Evolutionary conservation across 164 flowering plant genomes (phyloP), one percentile per base, ranked within the genome.

Genomic region (Tetracentron sinense): DNA sequence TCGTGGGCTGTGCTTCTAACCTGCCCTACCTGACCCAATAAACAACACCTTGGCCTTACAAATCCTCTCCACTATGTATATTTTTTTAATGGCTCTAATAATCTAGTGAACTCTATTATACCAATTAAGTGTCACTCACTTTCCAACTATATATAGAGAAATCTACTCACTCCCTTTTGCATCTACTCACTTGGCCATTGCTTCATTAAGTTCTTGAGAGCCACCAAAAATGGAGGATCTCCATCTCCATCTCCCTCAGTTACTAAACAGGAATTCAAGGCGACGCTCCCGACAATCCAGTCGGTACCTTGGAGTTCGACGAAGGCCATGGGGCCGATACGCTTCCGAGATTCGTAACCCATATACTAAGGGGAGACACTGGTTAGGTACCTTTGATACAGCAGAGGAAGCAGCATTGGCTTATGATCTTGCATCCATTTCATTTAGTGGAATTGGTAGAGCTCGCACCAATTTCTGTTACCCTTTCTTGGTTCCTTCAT

Each of bases 271-370:
- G 21, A 52, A 60, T 47, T 64, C 69, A 10, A 51, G 69, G 31
- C 48, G 77, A 38, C 69, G 72, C 10, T 61, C 70, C 4, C 59
- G 71, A 42, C 73, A 70, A 7, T 61, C 75, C 1, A 70, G 60
- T 3, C 25, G 57, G 33, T 70, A 67, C 53, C 62, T 69, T 0
- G 79, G 79, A 3, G 75, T 75, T 21, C 73, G 75, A 11, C 54
- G 73, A 42, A 56, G 75, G 73, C 79, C 75, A 17, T 75, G 75
- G 79, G 79, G 79, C 1, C 68, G 76, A 0, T 75, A 75, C 35
- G 79, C 76, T 0, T 71, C 76, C 1, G 79, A 72, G 71, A 75
- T 75, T 46, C 71, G 79, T 26, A 75, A 72, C 59, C 79, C 79
- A 7, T 64, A 60, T 62, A 72, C 79, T 8, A 69, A 72, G 47